Evolutionary conservation across 805 yeast genomes (phyloP), one percentile per base, ranked within the genome.

Genomic region (Scheffersomyces spartinae): DNA sequence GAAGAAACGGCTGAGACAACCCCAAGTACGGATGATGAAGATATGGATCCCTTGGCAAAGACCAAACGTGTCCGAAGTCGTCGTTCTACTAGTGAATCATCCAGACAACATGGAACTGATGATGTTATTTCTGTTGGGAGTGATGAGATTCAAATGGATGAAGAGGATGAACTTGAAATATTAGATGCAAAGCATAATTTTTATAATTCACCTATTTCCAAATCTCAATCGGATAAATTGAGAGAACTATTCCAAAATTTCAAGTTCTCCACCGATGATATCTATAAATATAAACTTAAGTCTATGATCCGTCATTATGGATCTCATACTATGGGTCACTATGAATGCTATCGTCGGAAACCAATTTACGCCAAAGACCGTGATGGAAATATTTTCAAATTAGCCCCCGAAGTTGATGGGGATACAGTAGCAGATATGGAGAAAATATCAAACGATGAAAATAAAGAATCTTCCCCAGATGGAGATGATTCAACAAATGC

Each of bases 251-350:
- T 56, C 44, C 41, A 55, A 34, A 30, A 50, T 34, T 39, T 54
- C 35, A 50, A 57, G 33, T 56, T 55, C 43, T 51, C 49, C 36
- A 64, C 55, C 6, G 56, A 58, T 30, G 61, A 55, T 34, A 45
- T 44, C 17, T 55, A 50, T 32, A 63, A 55, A 20, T 85, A 82
- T 46, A 57, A 59, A 32, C 59, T 91, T 18, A 68, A 65, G 33
- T 79, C 95, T 0, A 56, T 83, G 33, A 73, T 91, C 11, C 68
- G 85, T 36, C 97, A 91, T 46, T 71, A 75, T 23, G 98, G 98
- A 0, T 74, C 88, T 1, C 96, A 86, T 49, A 66, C 74, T 12
- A 69, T 73, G 22, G 97, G 97, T 1, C 97, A 86, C 44, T 86
- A 85, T 45, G 94, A 86, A 41, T 82, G 95, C 40, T 83, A 72